Base-by-base conservation (phyloP, 1,284 basidiomycete species). In the Cutaneotrichosporon cavernicola region DNA sequence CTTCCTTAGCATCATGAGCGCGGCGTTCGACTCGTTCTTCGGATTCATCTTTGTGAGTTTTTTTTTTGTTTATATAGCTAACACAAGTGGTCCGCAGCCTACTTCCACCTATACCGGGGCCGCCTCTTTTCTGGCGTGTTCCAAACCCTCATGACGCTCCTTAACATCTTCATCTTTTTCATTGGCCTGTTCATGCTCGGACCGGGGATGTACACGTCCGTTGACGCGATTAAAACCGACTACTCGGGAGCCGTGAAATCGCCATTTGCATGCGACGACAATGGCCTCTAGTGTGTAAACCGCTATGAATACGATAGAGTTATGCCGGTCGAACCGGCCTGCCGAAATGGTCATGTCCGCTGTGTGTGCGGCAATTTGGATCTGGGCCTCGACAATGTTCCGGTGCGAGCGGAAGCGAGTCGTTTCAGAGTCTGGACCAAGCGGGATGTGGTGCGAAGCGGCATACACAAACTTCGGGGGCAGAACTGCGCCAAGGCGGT, bases 121-220 rank as follows among this genome's bases (percentile, higher is more conserved):
- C 70, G 69, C 36, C 62, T 80, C 1, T 82, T 75, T 64, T 60
- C 64, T 2, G 64, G 70, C 6, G 69, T 71, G 47, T 38, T 66
- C 14, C 65, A 73, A 38, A 75, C 71, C 36, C 49, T 64, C 21
- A 63, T 76, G 58, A 72, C 72, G 9, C 31, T 79, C 11, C 16
- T 82, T 63, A 81, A 82, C 65, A 69, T 80, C 58, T 66, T 83
- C 60, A 78, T 84, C 62, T 69, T 82, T 53, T 53, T 70, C 46
- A 70, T 78, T 10, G 79, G 79, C 7, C 63, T 83, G 16, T 81
- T 83, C 70, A 77, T 84, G 69, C 76, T 84, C 26, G 82, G 81
- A 2, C 82, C 82, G 0, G 83, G 83, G 0, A 75, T 82, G 1
- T 84, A 83, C 66, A 78, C 82, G n/a, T 72, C 77, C 14, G 73